Percentiles rank a stretch among this genome's conserved stretches.
These are phyloP conservation scores for Ampelomyces quisqualis DNA, from an alignment of 2,329 filamentous ascomycete species.

Conservation along the genomic window DNA sequence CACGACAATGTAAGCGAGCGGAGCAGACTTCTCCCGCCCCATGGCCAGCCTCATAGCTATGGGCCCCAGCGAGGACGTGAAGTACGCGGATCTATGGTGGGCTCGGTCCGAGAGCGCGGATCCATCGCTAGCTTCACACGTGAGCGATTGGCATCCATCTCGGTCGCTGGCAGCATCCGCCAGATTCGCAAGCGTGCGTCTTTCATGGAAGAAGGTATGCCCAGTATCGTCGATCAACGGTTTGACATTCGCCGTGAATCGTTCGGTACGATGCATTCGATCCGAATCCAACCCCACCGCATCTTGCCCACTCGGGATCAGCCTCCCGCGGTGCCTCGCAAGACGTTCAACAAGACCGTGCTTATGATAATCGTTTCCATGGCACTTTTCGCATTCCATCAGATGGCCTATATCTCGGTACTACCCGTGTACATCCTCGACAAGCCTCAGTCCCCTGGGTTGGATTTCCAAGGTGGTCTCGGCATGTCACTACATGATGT, in stretches of 20 bases:
- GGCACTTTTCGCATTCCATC: conserved; percentile 85
- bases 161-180: conserved; percentile 34
- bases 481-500: conserved; percentile 66
- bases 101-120: conserved; percentile 26
- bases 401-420: conserved; percentile 87
- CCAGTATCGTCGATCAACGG: conserved; percentile 32
- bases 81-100: conserved; percentile 29
- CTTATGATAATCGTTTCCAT: conserved; percentile 77
- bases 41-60: conserved; percentile 55
- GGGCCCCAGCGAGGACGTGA: conserved; percentile 30
- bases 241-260: conserved; percentile 41
- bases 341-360: conserved; percentile 64
- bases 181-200: conserved; percentile 40
- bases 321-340: conserved; percentile 16
- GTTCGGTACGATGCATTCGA: conserved; percentile 43
- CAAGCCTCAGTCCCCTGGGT: conserved; percentile 45
- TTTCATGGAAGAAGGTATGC: conserved; percentile 42
- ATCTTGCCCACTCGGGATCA: conserved; percentile 23
- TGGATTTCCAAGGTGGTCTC: conserved; percentile 59
- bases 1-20: conserved; percentile 69
- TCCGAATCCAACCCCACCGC: conserved; percentile 31
- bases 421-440: conserved; percentile 92
- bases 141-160: conserved; percentile 31
- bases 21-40: conserved; percentile 55
- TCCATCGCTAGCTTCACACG: conserved; percentile 29